These are phyloP conservation scores for Isabelozyma heimii DNA, from an alignment of 805 yeast genomes.

Conservation along the genomic window DNA sequence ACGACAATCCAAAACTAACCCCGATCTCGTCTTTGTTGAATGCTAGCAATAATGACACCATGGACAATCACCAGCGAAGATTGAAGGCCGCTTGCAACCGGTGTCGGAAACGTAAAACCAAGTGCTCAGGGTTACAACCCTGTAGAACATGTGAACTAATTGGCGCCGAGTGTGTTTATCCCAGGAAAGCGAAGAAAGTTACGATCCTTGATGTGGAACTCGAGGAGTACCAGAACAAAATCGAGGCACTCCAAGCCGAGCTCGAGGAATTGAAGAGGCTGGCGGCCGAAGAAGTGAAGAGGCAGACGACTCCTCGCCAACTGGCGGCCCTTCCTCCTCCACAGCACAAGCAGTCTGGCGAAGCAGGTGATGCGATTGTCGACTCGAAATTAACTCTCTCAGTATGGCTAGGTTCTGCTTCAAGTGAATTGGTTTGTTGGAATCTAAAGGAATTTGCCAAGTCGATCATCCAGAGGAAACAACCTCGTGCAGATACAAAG, in stretches of 20 bases:
- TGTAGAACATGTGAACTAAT: constrained; percentile 16
- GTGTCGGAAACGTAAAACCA: constrained; percentile 24
- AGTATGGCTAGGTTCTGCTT: constrained; percentile 20
- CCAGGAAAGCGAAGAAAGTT: constrained; percentile 17
- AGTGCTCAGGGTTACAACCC: constrained; percentile 23
- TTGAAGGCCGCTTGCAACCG: constrained; percentile 19
- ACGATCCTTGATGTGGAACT: constrained; percentile 18
- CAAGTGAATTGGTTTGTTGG: constrained; percentile 24
- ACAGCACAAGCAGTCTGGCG: background rate
- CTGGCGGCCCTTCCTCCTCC: background rate
- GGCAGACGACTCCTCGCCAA: background rate
- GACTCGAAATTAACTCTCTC: constrained; percentile 12
- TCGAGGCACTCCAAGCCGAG: constrained; percentile 9
- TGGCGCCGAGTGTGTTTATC: constrained; percentile 15
- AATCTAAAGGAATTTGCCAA: constrained; percentile 15
- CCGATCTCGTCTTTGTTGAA: background rate
- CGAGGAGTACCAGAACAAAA: constrained; percentile 14
- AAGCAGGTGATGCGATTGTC: background rate
- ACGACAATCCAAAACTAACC: background rate
- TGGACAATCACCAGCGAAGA: constrained; percentile 2
- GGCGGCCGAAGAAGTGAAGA: no score
- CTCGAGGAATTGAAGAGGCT: constrained; percentile 1
- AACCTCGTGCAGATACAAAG: background rate
- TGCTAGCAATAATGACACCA: background rate
- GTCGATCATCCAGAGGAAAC: background rate